These are phyloP conservation scores for Plectranthus barbatus DNA, from an alignment of 257 asterid genomes.

Conservation along the genomic window DNA sequence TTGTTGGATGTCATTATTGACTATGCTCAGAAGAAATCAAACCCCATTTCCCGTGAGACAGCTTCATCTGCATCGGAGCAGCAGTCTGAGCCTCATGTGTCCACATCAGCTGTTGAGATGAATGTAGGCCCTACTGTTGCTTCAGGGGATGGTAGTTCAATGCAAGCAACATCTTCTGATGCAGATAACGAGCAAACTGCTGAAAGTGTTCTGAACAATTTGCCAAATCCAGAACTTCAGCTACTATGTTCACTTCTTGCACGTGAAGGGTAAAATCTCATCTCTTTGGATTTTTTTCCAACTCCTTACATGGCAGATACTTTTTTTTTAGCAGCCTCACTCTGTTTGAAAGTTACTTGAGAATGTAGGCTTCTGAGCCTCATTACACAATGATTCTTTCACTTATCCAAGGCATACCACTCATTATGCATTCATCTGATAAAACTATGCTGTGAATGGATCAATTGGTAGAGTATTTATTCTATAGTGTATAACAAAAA, in stretches of 20 bases:
- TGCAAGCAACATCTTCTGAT: conserved; percentile 42
- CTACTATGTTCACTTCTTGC: conserved; percentile 92
- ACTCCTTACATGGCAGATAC: background rate
- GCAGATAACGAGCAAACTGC: conserved; percentile 34
- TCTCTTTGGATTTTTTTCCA: background rate
- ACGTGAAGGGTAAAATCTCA: conserved; percentile 76
- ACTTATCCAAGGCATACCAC: background rate
- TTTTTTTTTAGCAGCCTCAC: background rate
- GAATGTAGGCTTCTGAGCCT: background rate
- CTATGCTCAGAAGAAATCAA: conserved; percentile 64
- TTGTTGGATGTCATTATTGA: conserved; percentile 79
- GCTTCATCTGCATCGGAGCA: conserved; percentile 50
- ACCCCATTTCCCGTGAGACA: conserved; percentile 43
- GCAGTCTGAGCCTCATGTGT: conserved; percentile 38
- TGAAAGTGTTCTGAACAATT: conserved; percentile 37
- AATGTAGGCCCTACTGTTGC: conserved; percentile 33
- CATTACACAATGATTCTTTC: background rate
- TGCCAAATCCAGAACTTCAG: conserved; percentile 77
- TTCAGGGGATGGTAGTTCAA: conserved; percentile 30
- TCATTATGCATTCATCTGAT: no score
- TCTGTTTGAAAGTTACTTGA: background rate
- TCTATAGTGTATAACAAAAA: background rate
- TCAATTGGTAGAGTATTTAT: background rate
- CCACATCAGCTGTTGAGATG: conserved; percentile 45
- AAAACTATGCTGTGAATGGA: background rate